phyloP scores from a whole-genome alignment of 2,329 filamentous ascomycete genomes.

The Diaporthe sp. region DNA sequence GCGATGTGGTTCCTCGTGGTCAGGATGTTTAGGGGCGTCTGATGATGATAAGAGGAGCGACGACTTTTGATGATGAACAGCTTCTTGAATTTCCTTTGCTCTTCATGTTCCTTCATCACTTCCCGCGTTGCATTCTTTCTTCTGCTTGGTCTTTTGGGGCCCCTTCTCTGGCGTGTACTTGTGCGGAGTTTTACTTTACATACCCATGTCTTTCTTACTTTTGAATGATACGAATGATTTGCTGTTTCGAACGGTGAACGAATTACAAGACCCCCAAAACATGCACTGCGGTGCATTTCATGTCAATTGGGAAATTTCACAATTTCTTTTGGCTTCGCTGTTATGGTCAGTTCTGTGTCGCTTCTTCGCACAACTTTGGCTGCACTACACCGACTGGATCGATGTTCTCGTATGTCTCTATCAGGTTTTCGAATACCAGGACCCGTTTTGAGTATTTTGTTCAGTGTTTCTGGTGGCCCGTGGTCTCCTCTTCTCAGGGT shows the following conservation, averaged over 20 bases:
- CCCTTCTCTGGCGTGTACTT: slow-evolving; percentile 15
- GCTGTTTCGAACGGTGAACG: slow-evolving; percentile 5
- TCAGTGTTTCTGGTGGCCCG: background rate
- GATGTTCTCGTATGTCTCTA: background rate
- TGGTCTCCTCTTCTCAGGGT: background rate
- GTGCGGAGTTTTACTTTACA: slow-evolving; percentile 15
- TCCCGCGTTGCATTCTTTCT: slow-evolving; percentile 5
- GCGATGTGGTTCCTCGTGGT: slow-evolving; percentile 94
- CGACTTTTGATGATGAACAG: slow-evolving; percentile 21
- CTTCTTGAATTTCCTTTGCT: slow-evolving; percentile 21
- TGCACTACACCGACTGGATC: slow-evolving; percentile 6
- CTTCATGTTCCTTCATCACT: slow-evolving; percentile 18
- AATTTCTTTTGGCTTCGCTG: background rate
- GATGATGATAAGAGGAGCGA: slow-evolving; percentile 26
- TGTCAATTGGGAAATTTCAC: background rate
- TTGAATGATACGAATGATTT: slow-evolving; percentile 29
- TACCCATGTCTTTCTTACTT: slow-evolving; percentile 30
- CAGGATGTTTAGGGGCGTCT: slow-evolving; percentile 83
- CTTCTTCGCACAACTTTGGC: background rate
- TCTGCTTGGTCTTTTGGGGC: slow-evolving; percentile 1
- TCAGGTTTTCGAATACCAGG: background rate
- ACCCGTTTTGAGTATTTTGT: background rate
- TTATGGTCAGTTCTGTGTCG: background rate
- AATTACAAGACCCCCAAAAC: background rate
- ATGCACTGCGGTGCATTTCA: background rate